Evolutionary conservation across 2,329 filamentous ascomycete genomes (phyloP), one percentile per base, ranked within the genome.

Genomic region (Colletotrichum cereale): DNA sequence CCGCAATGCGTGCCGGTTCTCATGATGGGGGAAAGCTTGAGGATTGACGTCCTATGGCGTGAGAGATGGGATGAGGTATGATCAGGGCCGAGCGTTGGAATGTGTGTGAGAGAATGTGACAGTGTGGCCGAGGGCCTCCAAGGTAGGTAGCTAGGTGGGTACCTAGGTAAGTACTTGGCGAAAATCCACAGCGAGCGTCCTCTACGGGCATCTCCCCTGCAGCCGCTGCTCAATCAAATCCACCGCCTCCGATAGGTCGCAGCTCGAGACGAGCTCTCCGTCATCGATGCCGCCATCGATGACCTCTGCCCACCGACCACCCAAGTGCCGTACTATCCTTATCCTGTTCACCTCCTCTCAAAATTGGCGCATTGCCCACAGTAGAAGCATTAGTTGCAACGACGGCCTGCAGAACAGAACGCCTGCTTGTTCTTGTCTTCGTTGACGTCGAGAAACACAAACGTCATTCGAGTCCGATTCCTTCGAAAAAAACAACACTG

Each of bases 281-380:
- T 70, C 67, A 70, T 70, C 47, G 67, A 70, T 70, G 67, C 53
- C 67, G 67, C 53, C 67, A 70, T 70, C 67, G 62, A 65, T 57
- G 62, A 65, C 62, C 31, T 66, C 34, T 52, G 26, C 29, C 34
- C 14, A 63, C 58, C 52, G 42, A 58, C 48, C 34, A 44, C 62
- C 62, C 29, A 44, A 55, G 50, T 44, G 53, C 66, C 66, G 50
- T n/a, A 18, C n/a, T 47, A 44, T 40, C 34, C 47, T 50, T 62
- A 12, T 21, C 16, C 47, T 29, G 5, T 18, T 48, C 12, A 47
- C 55, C 62, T 66, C 63, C 42, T 67, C 57, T 57, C 63, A 26
- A 55, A 36, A 64, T 31, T n/a, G 52, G 26, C 29, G 4, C 12
- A 26, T 5, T 62, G n/a, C 14, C 24, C 44, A 62, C 44, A 16